Percentiles rank a stretch among this genome's conserved stretches.
Conservation (phyloP, 495 filamentous ascomycete genomes). For the Hamigera avellanea region DNA sequence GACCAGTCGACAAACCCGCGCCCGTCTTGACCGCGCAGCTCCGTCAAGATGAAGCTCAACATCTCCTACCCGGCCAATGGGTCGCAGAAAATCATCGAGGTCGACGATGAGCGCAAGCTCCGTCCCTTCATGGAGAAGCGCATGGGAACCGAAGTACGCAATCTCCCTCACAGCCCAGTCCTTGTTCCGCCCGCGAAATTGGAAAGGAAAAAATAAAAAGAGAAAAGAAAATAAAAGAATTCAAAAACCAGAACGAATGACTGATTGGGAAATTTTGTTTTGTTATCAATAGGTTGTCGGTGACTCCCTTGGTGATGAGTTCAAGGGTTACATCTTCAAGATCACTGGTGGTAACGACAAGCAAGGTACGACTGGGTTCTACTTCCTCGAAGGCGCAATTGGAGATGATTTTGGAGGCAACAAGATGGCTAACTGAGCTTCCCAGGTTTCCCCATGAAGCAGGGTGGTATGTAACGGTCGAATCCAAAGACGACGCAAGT, state of each 20-base stretch:
- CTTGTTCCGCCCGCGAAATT: slow-evolving; percentile 4
- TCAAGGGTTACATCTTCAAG: slow-evolving; percentile 83
- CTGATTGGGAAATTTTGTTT: slow-evolving; percentile 27
- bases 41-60: slow-evolving; percentile 80
- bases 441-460: slow-evolving; percentile 95
- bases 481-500: slow-evolving; percentile 5
- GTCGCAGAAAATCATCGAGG: slow-evolving; percentile 95
- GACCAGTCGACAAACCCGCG: slow-evolving; percentile 38
- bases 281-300: slow-evolving; percentile 42
- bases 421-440: slow-evolving; percentile 17
- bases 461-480: slow-evolving; percentile 56
- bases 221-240: slow-evolving; percentile 4
- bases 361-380: slow-evolving; percentile 60
- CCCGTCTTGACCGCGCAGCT: slow-evolving; percentile 42
- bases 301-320: slow-evolving; percentile 93
- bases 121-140: slow-evolving; percentile 81
- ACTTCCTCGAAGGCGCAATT: background rate
- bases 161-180: slow-evolving; percentile 8
- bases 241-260: slow-evolving; percentile 1
- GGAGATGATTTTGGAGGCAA: too few species aligned
- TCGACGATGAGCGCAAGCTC: slow-evolving; percentile 94
- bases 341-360: slow-evolving; percentile 99
- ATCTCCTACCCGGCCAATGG: slow-evolving; percentile 98
- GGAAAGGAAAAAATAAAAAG: slow-evolving; percentile 1
- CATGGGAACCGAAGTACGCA: slow-evolving; percentile 90